A percentile compares a stretch with the other conserved stretches of the same genome.
These are phyloP conservation scores for Phytophthora citricola DNA, from an alignment of 352 stramenopile species.

Conservation along the genomic window DNA sequence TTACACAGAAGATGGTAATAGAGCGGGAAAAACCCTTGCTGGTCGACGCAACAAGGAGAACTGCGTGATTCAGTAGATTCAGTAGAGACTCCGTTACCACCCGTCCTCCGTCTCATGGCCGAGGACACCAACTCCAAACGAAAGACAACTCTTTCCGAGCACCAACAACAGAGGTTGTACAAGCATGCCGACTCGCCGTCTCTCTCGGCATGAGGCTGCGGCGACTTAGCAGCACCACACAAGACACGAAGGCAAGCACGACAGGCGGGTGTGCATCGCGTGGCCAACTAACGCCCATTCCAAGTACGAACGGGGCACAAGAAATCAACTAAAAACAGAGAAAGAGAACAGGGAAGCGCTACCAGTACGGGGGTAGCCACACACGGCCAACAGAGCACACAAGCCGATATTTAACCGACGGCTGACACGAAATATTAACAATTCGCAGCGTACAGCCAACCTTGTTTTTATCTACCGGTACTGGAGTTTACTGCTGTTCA, in stretches of 20 bases:
- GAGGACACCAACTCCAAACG: conserved; percentile 22
- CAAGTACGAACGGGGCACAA: neutral
- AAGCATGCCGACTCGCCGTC: conserved; percentile 41
- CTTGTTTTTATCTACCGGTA: neutral
- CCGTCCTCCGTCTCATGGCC: neutral
- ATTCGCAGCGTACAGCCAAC: conserved; percentile 17
- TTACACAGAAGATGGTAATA: conserved; percentile 82
- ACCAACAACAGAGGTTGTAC: conserved; percentile 55
- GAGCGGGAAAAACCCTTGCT: conserved; percentile 77
- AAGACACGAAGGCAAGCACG: conserved; percentile 20
- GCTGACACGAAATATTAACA: conserved; percentile 43
- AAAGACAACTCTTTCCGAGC: conserved; percentile 49
- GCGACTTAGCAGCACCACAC: conserved; percentile 33
- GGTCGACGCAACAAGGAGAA: conserved; percentile 83
- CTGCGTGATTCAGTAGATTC: conserved; percentile 82
- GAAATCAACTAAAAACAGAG: conserved; percentile 4
- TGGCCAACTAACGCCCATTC: conserved; percentile 6
- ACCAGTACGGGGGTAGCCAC: conserved; percentile 11
- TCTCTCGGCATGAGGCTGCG: conserved; percentile 24
- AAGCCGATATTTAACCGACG: conserved; percentile 45
- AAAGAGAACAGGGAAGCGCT: conserved; percentile 12
- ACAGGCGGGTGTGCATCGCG: conserved; percentile 5
- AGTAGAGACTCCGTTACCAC: conserved; percentile 36
- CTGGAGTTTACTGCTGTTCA: conserved; percentile 12
- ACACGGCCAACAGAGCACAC: conserved; percentile 24